Conservation (phyloP, 306 rosid genomes). For the Delonix regia region DNA sequence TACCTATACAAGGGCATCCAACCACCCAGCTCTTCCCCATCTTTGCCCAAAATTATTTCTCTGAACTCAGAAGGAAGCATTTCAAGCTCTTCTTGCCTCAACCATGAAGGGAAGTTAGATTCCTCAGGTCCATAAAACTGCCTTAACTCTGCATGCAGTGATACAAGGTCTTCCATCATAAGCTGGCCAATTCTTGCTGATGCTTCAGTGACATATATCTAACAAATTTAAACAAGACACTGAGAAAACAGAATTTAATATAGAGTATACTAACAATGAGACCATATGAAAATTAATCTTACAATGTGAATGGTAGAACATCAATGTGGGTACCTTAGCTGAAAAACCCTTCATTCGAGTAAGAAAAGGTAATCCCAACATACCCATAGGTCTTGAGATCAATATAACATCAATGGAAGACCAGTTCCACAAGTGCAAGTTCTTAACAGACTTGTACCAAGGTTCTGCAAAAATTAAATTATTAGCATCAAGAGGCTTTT, state of each 20-base stretch:
- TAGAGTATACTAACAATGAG: neutral
- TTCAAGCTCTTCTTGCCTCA: conserved; percentile 68
- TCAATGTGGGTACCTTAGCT: conserved; percentile 61
- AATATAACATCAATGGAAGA: conserved; percentile 71
- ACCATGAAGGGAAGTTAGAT: conserved; percentile 61
- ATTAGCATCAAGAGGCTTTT: conserved; percentile 52
- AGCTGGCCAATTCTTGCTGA: conserved; percentile 75
- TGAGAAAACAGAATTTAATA: conserved; percentile 24
- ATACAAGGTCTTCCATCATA: conserved; percentile 90
- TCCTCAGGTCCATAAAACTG: conserved; percentile 74
- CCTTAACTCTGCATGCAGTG: conserved; percentile 76
- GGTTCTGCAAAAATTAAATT: conserved; percentile 70
- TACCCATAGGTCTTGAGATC: conserved; percentile 90
- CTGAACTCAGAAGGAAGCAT: conserved; percentile 57
- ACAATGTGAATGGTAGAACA: conserved; percentile 3
- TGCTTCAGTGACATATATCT: conserved; percentile 85
- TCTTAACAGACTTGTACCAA: conserved; percentile 72
- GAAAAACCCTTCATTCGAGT: conserved; percentile 74
- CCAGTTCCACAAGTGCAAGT: conserved; percentile 66
- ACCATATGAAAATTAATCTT: neutral
- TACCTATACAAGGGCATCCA: conserved; percentile 90
- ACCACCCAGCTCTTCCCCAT: conserved; percentile 66
- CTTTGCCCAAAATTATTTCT: conserved; percentile 71
- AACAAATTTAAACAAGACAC: conserved; percentile 36
- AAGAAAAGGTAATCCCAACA: conserved; percentile 82